Evolutionary conservation across 2,329 filamentous ascomycete genomes (phyloP), one percentile per base, ranked within the genome.

Genomic region (Apiospora kogelbergensis): DNA sequence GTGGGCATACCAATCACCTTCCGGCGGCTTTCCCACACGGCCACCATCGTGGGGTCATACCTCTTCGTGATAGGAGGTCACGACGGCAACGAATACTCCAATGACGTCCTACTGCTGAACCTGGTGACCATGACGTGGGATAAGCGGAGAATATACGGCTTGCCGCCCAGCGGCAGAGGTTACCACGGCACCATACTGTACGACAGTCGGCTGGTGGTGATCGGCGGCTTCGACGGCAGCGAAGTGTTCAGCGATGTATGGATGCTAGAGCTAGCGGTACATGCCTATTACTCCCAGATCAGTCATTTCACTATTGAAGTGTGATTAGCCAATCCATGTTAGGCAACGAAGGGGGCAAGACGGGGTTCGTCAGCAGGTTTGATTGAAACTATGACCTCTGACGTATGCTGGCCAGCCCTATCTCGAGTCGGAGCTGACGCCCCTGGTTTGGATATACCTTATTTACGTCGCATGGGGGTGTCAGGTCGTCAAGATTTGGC

Each of bases 101-200:
- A 90, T 79, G 89, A 92, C 73, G 87, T 92, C 63, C 81, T 92
- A 68, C 81, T 92, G 66, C 83, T 92, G 41, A 92, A 92, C 76
- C 83, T 92, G 6, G 90, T 92, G 42, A 92, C 89, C 48, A 92
- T 92, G 90, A 86, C 88, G n/a, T 92, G 90, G 90, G 90, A 92
- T 76, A 86, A 85, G 76, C 84, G 90, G 70, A 86, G 83, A 71
- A 87, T 91, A 10, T 92, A 92, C 75, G 90, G 90, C 26, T 79
- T 86, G 71, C 84, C 87, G 13, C 90, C 89, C 0, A 87, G 84
- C 74, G 89, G 89, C 11, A 82, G 90, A 69, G 90, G 90, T 0
- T 92, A 92, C 76, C 90, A 92, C 76, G 88, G 89, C 65, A 84
- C 89, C 0, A 86, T 91, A 20, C 80, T 92, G 53, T 86, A 92